Evolutionary conservation across 1,139 yeast genomes (phyloP), one percentile per base, ranked within the genome.

Genomic region (Candida anutae): DNA sequence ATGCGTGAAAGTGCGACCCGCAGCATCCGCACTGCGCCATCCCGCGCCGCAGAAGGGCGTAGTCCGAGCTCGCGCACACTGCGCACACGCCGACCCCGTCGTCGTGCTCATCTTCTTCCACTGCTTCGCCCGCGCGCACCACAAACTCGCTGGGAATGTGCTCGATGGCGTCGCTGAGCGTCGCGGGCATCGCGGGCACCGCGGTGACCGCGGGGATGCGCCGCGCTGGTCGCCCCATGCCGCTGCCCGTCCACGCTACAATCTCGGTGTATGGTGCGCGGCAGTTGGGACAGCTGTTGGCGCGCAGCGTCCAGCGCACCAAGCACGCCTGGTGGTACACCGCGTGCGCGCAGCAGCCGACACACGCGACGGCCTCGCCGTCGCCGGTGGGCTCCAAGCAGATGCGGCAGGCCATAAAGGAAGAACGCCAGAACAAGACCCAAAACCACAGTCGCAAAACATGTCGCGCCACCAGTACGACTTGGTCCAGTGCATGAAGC

Each of bases 401-500:
- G 24, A 71, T 69, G 16, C 72, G 56, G 39, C 78, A 71, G 30
- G 63, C 69, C 8, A n/a, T n/a, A n/a, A n/a, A n/a, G 19, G 19
- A 17, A 8, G 19, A 10, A 17, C 19, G 19, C 9, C 19, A 17
- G 19, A 10, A 17, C 9, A 17, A 6, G 19, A 8, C 10, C 9
- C 9, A 17, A 14, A 11, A 22, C 20, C 11, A 17, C 20, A n/a
- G n/a, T n/a, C n/a, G n/a, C 24, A 5, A 4, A 5, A n/a, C n/a
- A 87, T 87, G 96, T 84, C 95, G 3, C 77, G 94, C 34, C 95
- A 87, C 52, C 95, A 87, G 50, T 77, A 80, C 35, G 97, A 88
- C 50, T 66, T 88, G 20, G 73, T 83, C 4, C 78, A 81, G 60
- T 88, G 97, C 50, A 63, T 83, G 69, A 83, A 81, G 46, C 94